Evolutionary conservation across 1,284 basidiomycete genomes (phyloP), one percentile per base, ranked within the genome.

Genomic region (Fomes fomentarius): DNA sequence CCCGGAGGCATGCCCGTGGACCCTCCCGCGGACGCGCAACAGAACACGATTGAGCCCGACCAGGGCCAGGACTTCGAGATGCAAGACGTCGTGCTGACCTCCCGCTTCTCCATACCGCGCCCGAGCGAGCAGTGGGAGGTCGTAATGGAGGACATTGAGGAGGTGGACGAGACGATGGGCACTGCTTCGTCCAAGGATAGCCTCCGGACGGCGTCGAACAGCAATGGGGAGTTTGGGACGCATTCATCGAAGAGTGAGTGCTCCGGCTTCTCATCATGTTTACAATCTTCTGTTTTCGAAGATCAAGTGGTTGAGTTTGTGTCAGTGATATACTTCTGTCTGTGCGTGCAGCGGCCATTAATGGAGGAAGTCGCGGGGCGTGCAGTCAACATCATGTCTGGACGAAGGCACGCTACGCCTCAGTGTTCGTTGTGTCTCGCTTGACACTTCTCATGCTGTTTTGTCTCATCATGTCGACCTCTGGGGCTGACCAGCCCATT

Each of bases 41-140:
- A 15, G 25, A 42, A 11, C 7, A 15, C 41, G 14, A 28, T 11
- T 17, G 1, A 9, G 26, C 17, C 25, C 19, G 26, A 25, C 15
- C 37, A 57, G 8, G 54, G 46, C n/a, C 57, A 56, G 44, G 51
- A 57, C 50, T 30, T 43, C 33, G 49, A 52, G 21, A 57, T 59
- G 40, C 33, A 52, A 34, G 45, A 56, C 46, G 59, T 56, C 15
- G 37, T 61, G n/a, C 34, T 61, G 24, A 57, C 53, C 9, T 57
- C 56, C n/a, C 59, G 56, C 34, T 61, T 59, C 35, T 65, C 70
- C 42, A 65, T 74, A 50, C 68, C 80, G 22, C 76, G 85, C 38
- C 83, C 83, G 0, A 87, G 85, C 63, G 85, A 87, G 63, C 84
- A 87, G 63, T 91, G 88, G 87, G 87, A 89, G 63, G 72, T 89